Evolutionary conservation across 2,329 filamentous ascomycete species (phyloP).

Genomic region (Fusarium nanum): DNA sequence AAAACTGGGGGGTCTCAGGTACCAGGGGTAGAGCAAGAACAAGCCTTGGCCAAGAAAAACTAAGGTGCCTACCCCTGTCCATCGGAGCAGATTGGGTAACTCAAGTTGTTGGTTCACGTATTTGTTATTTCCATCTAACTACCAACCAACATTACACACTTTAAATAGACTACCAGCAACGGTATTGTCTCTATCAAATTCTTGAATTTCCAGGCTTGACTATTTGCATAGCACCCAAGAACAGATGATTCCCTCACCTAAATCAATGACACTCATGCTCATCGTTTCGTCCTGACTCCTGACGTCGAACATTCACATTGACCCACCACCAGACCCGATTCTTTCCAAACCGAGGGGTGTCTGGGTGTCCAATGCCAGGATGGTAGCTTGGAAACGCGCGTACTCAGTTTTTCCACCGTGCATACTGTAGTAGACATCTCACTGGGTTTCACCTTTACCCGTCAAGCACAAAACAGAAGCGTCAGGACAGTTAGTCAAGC

Average conservation of each 20-base stretch:
- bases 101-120: neutral
- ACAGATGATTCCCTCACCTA: neutral
- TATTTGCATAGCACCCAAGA: neutral
- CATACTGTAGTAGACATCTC: neutral
- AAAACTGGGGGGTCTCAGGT: conserved; percentile 21
- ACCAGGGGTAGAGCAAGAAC: conserved; percentile 1
- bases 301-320: neutral
- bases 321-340: conserved; percentile 36
- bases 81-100: neutral
- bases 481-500: neutral
- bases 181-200: neutral
- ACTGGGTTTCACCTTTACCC: neutral
- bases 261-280: neutral
- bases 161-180: neutral
- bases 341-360: conserved; percentile 27
- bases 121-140: conserved; percentile 1
- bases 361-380: conserved; percentile 23
- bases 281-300: conserved; percentile 8
- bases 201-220: neutral
- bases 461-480: neutral
- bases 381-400: conserved; percentile 29
- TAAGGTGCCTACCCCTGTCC: conserved; percentile 11
- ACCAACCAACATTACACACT: neutral
- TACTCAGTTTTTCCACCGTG: neutral
- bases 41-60: conserved; percentile 33